Percentiles rank a stretch among this genome's conserved stretches.
phyloP scores from a whole-genome alignment of 164 flowering plant species.

The Akebia trifoliata region DNA sequence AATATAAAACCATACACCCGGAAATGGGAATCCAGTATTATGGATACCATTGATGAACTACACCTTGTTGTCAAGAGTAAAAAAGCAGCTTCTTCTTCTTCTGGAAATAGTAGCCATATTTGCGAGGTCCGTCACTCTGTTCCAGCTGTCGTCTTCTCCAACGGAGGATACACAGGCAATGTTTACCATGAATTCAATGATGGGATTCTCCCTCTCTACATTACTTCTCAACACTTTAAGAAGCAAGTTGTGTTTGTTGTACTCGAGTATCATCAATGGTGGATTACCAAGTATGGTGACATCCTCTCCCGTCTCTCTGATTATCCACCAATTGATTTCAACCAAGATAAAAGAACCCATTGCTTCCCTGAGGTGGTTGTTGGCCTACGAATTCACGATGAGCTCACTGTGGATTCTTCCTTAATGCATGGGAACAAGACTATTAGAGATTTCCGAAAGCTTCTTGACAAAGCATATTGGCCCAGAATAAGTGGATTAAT shows the following conservation, averaged over 20 bases:
- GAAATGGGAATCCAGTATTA: conserved; percentile 79
- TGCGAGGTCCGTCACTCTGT: conserved; percentile 75
- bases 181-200: conserved; percentile 95
- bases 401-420: conserved; percentile 60
- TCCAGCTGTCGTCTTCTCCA: conserved; percentile 86
- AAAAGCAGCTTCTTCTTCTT: too few relatives aligned
- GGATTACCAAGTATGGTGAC: conserved; percentile 68
- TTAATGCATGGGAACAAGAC: conserved; percentile 43
- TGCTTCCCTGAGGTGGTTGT: conserved; percentile 79
- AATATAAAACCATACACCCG: conserved; percentile 84
- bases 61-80: conserved; percentile 34
- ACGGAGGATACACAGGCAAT: conserved; percentile 91
- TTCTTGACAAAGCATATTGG: conserved; percentile 60
- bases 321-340: conserved; percentile 63
- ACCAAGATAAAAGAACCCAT: conserved; percentile 50
- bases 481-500: conserved; percentile 59
- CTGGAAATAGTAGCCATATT: conserved; percentile 12
- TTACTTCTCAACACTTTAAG: conserved; percentile 69
- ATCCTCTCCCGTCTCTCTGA: conserved; percentile 62
- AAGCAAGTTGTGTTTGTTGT: conserved; percentile 77
- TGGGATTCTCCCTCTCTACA: conserved; percentile 77
- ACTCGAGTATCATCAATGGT: conserved; percentile 83
- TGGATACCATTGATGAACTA: conserved; percentile 69
- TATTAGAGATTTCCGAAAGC: conserved; percentile 56
- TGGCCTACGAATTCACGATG: conserved; percentile 84